Evolutionary conservation across 768 basidiomycete species (phyloP).

Genomic region (Tephrocybe sp.): DNA sequence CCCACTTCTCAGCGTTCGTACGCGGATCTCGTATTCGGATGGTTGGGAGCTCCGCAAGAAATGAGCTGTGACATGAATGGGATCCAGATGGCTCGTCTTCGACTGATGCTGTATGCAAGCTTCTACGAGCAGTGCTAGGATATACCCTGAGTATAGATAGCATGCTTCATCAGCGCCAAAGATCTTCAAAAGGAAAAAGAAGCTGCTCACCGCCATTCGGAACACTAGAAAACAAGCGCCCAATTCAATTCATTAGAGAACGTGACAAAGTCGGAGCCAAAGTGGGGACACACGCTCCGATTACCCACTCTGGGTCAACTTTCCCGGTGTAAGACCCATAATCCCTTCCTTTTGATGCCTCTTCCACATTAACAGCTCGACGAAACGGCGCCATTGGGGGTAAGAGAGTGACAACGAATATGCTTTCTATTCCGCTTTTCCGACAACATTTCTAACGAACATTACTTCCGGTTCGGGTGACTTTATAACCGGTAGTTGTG

Average conservation of each 20-base stretch:
- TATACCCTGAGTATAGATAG: slow-evolving; percentile 42
- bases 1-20: slow-evolving; percentile 47
- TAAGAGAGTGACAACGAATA: not conserved
- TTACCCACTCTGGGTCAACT: slow-evolving; percentile 45
- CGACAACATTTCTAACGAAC: not conserved
- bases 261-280: not conserved
- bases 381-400: slow-evolving; percentile 37
- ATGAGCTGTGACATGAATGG: slow-evolving; percentile 59
- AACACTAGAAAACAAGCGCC: slow-evolving; percentile 31
- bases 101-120: slow-evolving; percentile 53
- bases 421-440: not conserved
- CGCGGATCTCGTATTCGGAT: slow-evolving; percentile 42
- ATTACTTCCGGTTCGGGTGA: not conserved
- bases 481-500: not conserved
- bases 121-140: slow-evolving; percentile 52
- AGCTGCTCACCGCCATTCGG: slow-evolving; percentile 48
- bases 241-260: slow-evolving; percentile 6
- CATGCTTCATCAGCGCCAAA: not conserved
- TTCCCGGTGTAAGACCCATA: slow-evolving; percentile 30
- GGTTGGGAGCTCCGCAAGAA: slow-evolving; percentile 46
- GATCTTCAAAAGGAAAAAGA: not conserved
- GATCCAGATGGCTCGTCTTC: slow-evolving; percentile 42
- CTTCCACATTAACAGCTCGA: slow-evolving; percentile 29
- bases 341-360: slow-evolving; percentile 11
- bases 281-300: slow-evolving; percentile 37